These are phyloP conservation scores for Colletotrichum limetticola DNA, from an alignment of 2,329 filamentous ascomycete genomes.

Conservation along the genomic window DNA sequence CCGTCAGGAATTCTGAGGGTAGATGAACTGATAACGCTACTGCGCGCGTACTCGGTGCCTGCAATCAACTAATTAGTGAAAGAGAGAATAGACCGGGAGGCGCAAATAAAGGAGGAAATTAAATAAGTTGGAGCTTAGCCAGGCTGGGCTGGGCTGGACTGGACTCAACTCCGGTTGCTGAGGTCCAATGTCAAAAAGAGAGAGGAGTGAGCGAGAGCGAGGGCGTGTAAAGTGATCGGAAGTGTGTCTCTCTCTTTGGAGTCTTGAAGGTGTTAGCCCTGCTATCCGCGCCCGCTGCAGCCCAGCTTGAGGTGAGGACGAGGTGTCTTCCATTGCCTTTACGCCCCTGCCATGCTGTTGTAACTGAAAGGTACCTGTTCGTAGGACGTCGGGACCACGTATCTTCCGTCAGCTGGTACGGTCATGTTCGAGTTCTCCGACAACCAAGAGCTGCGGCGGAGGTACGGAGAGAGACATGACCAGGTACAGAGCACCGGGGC, in stretches of 20 bases:
- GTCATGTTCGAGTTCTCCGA: slow-evolving; percentile 1
- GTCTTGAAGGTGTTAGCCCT: not conserved
- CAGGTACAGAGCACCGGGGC: not conserved
- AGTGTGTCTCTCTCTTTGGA: not conserved
- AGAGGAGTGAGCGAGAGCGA: slow-evolving; percentile 1
- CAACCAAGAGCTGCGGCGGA: not conserved
- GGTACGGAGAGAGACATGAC: slow-evolving; percentile 11
- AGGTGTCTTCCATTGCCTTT: not conserved
- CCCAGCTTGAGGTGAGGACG: not conserved
- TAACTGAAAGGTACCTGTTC: not conserved
- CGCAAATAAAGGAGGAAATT: not conserved
- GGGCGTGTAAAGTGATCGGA: not conserved
- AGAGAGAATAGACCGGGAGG: not conserved
- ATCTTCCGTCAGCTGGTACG: not conserved
- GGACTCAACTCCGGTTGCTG: slow-evolving; percentile 18
- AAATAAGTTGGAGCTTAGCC: not conserved
- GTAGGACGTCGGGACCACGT: not conserved
- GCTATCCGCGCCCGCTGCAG: not conserved
- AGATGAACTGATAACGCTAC: slow-evolving; percentile 1
- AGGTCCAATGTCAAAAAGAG: not conserved
- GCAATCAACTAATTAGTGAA: not conserved
- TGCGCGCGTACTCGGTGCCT: not conserved
- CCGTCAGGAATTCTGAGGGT: slow-evolving; percentile 1
- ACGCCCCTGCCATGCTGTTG: not conserved
- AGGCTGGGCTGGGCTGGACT: slow-evolving; percentile 1